Evolutionary conservation across 1,284 basidiomycete genomes (phyloP), one percentile per base, ranked within the genome.

Genomic region (Trametes polyzona): DNA sequence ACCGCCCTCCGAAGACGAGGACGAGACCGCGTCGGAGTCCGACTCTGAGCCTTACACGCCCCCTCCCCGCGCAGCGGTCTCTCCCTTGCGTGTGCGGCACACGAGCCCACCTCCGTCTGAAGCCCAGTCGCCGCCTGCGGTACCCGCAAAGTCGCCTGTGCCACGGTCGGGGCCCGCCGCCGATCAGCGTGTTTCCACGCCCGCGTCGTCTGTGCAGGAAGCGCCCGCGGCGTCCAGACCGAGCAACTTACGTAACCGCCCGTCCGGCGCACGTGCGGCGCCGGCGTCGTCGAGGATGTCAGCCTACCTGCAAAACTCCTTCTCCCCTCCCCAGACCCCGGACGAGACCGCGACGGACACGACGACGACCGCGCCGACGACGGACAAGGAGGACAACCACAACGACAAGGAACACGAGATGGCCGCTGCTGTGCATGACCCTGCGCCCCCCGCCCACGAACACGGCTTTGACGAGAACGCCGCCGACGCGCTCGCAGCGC

Each of bases 231-330:
- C 57, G 49, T 49, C 65, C 56, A 65, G 68, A 57, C 66, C 62
- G 41, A 58, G 56, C 30, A 53, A 33, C 21, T 65, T 67, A 62
- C 67, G 71, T 62, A 71, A 73, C 37, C 27, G 52, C 47, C 93
- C 93, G 16, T 90, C 90, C 41, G 93, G 92, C 36, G 92, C 93
- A 83, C 89, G 93, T 84, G 92, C 89, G 46, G 86, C 81, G 52
- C 78, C 53, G 35, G 36, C 49, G 39, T 75, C 68, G 54, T 67
- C 59, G 55, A 69, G 67, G 62, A 61, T 62, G 58, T 55, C 64
- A 65, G 61, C 65, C 61, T 61, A 26, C 52, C 33, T 59, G 33
- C 67, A 47, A 58, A 68, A 59, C 54, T 59, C 67, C 17, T 52
- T 57, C 53, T 21, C 61, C 27, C 50, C 55, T 29, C 53, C 59